Percentiles rank a stretch among this genome's conserved stretches.
These are phyloP conservation scores for Capsella rubella DNA, from an alignment of 441 rosid genomes.

Conservation along the genomic window DNA sequence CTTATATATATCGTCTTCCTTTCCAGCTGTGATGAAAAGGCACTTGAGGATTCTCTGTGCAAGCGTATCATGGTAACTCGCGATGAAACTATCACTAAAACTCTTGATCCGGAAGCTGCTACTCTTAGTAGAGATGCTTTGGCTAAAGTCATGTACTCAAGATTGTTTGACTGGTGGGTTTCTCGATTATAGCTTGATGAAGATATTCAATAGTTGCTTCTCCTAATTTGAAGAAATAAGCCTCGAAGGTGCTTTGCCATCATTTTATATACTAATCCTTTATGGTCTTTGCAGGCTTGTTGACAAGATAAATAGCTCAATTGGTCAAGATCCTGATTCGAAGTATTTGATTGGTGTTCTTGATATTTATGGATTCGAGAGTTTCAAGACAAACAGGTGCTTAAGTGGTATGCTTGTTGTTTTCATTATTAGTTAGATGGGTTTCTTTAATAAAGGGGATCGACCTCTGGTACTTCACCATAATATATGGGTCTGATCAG, in stretches of 20 bases:
- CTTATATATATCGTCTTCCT: conserved; percentile 37
- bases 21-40: conserved; percentile 83
- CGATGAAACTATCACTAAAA: conserved; percentile 96
- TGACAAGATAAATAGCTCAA: conserved; percentile 83
- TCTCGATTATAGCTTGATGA: conserved; percentile 37
- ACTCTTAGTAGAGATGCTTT: conserved; percentile 89
- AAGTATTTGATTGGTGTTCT: conserved; percentile 92
- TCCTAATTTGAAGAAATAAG: conserved; percentile 32
- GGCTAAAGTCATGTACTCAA: conserved; percentile 91
- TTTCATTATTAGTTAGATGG: conserved; percentile 45
- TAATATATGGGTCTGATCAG: conserved; percentile 26
- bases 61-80: conserved; percentile 97
- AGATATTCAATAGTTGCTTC: conserved; percentile 37
- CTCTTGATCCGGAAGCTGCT: conserved; percentile 94
- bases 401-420: conserved; percentile 87
- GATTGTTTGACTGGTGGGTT: conserved; percentile 92
- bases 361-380: conserved; percentile 85
- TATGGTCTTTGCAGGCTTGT: conserved; percentile 76
- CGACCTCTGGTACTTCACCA: background rate
- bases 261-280: conserved; percentile 32
- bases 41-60: conserved; percentile 94
- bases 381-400: conserved; percentile 99
- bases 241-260: conserved; percentile 15
- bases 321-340: conserved; percentile 91
- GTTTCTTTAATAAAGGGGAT: conserved; percentile 24